Conservation (phyloP, 2,329 filamentous ascomycete species). For the Neospermospora avenae region DNA sequence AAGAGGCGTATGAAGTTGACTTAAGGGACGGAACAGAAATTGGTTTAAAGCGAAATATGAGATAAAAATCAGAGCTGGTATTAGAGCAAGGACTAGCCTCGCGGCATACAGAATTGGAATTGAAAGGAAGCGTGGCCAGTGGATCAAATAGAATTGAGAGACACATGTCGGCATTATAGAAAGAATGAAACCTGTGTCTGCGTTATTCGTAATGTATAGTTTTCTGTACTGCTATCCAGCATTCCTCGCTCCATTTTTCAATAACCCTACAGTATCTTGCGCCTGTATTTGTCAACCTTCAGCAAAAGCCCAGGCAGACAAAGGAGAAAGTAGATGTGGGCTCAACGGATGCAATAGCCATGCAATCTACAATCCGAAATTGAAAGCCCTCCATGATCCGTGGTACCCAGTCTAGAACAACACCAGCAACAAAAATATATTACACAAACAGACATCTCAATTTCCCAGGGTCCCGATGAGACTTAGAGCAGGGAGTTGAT, state of each 20-base stretch:
- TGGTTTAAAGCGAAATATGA: not conserved
- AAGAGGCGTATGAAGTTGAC: not conserved
- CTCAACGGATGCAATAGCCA: conserved; percentile 3
- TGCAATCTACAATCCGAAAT: not conserved
- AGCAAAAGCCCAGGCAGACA: not conserved
- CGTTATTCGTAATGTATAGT: conserved; percentile 27
- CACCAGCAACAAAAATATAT: conserved; percentile 19
- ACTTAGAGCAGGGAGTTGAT: not conserved
- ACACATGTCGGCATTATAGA: no score
- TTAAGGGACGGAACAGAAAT: not conserved
- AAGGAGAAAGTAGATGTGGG: conserved; percentile 1
- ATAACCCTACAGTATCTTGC: conserved; percentile 24
- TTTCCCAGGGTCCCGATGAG: conserved; percentile 3
- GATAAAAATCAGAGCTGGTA: no score
- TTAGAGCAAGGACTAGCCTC: no score
- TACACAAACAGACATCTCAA: conserved; percentile 23
- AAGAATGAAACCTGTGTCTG: conserved; percentile 19
- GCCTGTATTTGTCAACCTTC: conserved; percentile 17
- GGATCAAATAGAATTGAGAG: no score
- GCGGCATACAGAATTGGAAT: no score
- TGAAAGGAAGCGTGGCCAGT: no score
- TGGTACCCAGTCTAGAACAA: conserved; percentile 22
- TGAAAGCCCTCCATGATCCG: conserved; percentile 16
- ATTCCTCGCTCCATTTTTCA: conserved; percentile 1
- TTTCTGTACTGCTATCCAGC: conserved; percentile 5